A percentile compares a stretch with the other conserved stretches of the same genome.
These are phyloP conservation scores for Aaosphaeria arxii DNA, from an alignment of 2,329 filamentous ascomycete genomes.

Conservation along the genomic window DNA sequence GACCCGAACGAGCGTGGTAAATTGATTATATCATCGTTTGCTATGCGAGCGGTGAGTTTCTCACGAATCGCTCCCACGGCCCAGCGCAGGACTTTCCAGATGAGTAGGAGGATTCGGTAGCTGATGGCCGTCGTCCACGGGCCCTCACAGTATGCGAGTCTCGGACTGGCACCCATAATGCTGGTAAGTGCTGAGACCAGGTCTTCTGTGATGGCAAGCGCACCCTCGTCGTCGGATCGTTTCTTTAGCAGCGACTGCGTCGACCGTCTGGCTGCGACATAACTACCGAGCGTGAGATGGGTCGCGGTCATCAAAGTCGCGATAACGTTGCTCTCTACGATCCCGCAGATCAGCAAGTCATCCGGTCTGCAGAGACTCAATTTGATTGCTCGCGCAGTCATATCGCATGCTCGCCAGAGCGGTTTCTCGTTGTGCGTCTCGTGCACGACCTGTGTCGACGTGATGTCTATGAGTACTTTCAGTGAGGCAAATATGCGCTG, in stretches of 20 bases:
- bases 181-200: background rate
- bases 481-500: background rate
- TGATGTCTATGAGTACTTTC: background rate
- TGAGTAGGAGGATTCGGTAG: background rate
- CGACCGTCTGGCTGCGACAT: background rate
- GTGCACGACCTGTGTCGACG: background rate
- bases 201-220: background rate
- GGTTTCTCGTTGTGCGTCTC: background rate
- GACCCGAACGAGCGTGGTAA: background rate
- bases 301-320: background rate
- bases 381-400: background rate
- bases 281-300: background rate
- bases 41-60: background rate
- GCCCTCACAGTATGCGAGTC: background rate
- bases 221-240: background rate
- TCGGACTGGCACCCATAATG: background rate
- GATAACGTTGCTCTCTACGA: background rate
- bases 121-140: background rate
- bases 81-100: background rate
- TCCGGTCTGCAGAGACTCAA: background rate
- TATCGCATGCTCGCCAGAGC: background rate
- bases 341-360: background rate
- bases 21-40: background rate
- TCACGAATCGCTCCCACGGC: background rate
- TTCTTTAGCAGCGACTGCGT: background rate